These are phyloP conservation scores for Didymellaceae sp. DNA, from an alignment of 2,329 filamentous ascomycete genomes.

Conservation along the genomic window DNA sequence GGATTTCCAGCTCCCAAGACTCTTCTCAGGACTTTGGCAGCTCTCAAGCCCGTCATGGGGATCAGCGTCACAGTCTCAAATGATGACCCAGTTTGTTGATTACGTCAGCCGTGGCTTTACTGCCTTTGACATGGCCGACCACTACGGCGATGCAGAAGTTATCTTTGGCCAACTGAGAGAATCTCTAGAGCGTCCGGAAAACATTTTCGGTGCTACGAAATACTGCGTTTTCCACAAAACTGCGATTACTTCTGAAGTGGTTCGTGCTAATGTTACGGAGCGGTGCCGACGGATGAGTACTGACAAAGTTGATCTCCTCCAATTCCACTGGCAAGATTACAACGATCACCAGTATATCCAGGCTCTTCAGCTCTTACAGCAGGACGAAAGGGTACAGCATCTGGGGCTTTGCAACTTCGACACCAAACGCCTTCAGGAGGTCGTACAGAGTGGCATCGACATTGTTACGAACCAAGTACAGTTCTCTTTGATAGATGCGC, in stretches of 20 bases:
- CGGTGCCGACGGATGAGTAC: conserved; percentile 43
- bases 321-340: conserved; percentile 53
- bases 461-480: conserved; percentile 48
- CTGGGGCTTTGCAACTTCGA: conserved; percentile 55
- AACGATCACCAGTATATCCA: background rate
- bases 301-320: conserved; percentile 49
- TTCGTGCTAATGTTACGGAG: conserved; percentile 45
- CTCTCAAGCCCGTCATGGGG: conserved; percentile 56
- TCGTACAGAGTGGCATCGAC: conserved; percentile 24
- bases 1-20: conserved; percentile 45
- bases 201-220: conserved; percentile 52
- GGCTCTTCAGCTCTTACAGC: background rate
- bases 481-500: conserved; percentile 52
- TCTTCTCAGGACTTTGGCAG: conserved; percentile 53
- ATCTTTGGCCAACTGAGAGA: conserved; percentile 52
- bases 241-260: conserved; percentile 37
- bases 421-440: conserved; percentile 46
- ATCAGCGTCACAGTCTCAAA: conserved; percentile 45
- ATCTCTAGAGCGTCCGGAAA: conserved; percentile 34
- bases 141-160: conserved; percentile 61
- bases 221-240: conserved; percentile 51
- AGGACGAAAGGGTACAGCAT: conserved; percentile 33
- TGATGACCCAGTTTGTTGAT: conserved; percentile 47
- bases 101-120: conserved; percentile 49
- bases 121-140: conserved; percentile 61